These are phyloP conservation scores for Hygrocybe punicea DNA, from an alignment of 768 basidiomycete species.

Conservation along the genomic window DNA sequence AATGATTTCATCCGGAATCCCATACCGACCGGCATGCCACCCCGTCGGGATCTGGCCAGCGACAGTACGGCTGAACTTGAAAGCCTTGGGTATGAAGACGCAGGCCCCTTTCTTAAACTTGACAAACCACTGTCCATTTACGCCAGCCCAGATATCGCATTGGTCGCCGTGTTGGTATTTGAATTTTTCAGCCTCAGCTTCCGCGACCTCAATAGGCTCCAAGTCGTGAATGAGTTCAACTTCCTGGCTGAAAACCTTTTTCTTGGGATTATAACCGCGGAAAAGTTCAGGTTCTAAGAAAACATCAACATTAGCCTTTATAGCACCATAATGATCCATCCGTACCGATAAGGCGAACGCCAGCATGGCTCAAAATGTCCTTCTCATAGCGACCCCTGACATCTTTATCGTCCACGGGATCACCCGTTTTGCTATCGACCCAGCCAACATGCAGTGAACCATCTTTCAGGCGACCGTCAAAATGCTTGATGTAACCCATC, in stretches of 20 bases:
- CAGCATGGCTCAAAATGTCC: conserved; percentile 86
- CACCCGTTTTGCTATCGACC: conserved; percentile 91
- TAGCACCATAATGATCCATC: conserved; percentile 1
- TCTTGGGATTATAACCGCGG: conserved; percentile 96
- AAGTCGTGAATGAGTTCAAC: conserved; percentile 94
- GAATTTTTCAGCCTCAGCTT: conserved; percentile 90
- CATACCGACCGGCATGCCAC: conserved; percentile 94
- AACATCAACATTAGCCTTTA: conserved; percentile 13
- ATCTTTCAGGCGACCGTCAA: conserved; percentile 93
- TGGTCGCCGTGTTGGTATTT: conserved; percentile 96
- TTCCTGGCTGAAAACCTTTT: conserved; percentile 97
- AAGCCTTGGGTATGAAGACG: conserved; percentile 88
- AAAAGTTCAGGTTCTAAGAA: conserved; percentile 89
- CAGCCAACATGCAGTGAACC: conserved; percentile 94
- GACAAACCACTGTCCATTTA: conserved; percentile 94
- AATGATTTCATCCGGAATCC: conserved; percentile 94
- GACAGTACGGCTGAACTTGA: conserved; percentile 90
- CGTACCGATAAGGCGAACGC: conserved; percentile 91
- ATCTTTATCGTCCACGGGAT: conserved; percentile 98
- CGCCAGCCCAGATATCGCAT: conserved; percentile 90
- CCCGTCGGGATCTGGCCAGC: conserved; percentile 97
- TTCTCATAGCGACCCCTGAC: conserved; percentile 91
- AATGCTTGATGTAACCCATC: conserved; percentile 98
- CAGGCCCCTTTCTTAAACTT: conserved; percentile 99
- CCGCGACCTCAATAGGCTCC: conserved; percentile 90